Evolutionary conservation across 1,139 yeast genomes (phyloP).

Genomic region (Pichia sp.): DNA sequence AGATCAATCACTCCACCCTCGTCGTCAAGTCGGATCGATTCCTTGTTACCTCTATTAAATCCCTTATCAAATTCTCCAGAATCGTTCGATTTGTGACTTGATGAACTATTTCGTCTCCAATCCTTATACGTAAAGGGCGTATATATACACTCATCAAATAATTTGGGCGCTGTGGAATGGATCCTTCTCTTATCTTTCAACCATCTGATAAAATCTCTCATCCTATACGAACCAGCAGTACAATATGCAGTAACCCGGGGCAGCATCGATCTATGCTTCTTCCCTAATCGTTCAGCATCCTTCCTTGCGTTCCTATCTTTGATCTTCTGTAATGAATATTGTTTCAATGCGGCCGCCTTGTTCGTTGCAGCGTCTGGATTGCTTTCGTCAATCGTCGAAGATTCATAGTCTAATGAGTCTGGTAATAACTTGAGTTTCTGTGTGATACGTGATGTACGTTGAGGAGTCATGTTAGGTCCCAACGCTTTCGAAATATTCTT

Average conservation of each 20-base stretch:
- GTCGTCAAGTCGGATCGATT: constrained; percentile 70
- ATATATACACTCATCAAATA: constrained; percentile 90
- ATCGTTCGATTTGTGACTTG: constrained; percentile 4
- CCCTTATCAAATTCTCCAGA: not conserved
- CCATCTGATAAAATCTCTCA: constrained; percentile 85
- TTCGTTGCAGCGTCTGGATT: constrained; percentile 1
- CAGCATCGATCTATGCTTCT: constrained; percentile 74
- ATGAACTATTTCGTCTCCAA: constrained; percentile 44
- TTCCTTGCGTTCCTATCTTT: constrained; percentile 89
- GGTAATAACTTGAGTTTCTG: constrained; percentile 85
- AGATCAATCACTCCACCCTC: constrained; percentile 94
- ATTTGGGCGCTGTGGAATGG: constrained; percentile 75
- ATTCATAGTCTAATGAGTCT: constrained; percentile 49
- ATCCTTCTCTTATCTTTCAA: constrained; percentile 69
- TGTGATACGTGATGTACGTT: constrained; percentile 80
- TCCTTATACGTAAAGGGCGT: constrained; percentile 84
- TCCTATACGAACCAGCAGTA: constrained; percentile 86
- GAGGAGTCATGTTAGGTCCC: constrained; percentile 58
- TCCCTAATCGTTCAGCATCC: constrained; percentile 91
- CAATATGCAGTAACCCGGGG: constrained; percentile 96
- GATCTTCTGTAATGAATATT: constrained; percentile 56
- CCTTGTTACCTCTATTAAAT: constrained; percentile 18
- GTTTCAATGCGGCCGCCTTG: constrained; percentile 17
- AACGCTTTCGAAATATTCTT: constrained; percentile 11
- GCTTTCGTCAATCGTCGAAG: constrained; percentile 57